Evolutionary conservation across 2,329 filamentous ascomycete species (phyloP).

Genomic region (Seiridium unicorne): DNA sequence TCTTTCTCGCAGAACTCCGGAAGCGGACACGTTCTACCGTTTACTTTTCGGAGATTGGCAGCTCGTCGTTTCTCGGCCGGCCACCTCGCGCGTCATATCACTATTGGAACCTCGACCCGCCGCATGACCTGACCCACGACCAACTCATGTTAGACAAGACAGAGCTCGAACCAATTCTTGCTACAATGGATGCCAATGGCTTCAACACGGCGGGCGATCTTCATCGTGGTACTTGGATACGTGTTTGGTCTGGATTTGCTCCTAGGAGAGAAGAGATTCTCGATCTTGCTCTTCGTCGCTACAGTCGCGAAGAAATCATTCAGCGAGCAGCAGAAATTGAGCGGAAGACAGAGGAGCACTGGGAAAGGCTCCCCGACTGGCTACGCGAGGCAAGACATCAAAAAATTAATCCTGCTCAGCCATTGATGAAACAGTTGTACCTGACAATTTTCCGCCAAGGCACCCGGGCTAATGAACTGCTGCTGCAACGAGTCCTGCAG

Average conservation of each 20-base stretch:
- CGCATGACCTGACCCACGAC: conserved; percentile 25
- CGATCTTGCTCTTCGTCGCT: conserved; percentile 29
- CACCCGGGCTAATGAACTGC: conserved; percentile 20
- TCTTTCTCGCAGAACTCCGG: conserved; percentile 29
- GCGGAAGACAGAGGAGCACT: conserved; percentile 18
- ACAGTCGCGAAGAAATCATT: conserved; percentile 28
- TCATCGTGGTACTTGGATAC: conserved; percentile 21
- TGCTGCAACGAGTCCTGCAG: conserved; percentile 31
- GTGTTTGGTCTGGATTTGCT: conserved; percentile 22
- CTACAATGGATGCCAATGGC: conserved; percentile 25
- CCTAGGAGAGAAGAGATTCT: conserved; percentile 31
- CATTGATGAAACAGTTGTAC: not conserved
- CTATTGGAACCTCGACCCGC: conserved; percentile 27
- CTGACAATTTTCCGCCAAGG: conserved; percentile 7
- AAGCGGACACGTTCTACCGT: conserved; percentile 21
- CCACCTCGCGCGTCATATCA: conserved; percentile 30
- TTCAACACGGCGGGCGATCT: conserved; percentile 22
- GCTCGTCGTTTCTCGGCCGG: conserved; percentile 29
- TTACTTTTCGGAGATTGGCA: conserved; percentile 28
- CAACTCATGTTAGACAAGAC: conserved; percentile 23
- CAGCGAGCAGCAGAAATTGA: conserved; percentile 21
- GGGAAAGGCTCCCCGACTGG: conserved; percentile 22
- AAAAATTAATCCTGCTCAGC: not conserved
- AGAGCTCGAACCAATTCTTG: conserved; percentile 21
- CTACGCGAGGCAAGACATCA: conserved; percentile 18